phyloP scores from a whole-genome alignment of 148 eudicot genomes.

The Limonium bicolor region DNA sequence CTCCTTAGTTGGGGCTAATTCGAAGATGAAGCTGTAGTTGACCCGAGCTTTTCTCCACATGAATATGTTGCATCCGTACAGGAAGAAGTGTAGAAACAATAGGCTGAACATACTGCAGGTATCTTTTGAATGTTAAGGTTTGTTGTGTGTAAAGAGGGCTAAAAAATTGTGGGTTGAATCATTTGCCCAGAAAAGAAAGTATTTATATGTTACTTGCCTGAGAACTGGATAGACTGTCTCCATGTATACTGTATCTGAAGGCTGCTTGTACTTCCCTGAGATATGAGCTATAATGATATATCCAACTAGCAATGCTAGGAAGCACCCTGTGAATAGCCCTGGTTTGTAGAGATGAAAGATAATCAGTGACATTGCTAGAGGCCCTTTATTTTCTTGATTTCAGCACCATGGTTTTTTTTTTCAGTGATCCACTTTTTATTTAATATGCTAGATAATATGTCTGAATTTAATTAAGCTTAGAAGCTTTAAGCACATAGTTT shows the following conservation, averaged over 20 bases:
- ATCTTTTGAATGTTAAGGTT: no score
- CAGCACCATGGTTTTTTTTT: no score
- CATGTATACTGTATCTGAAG: constrained; percentile 61
- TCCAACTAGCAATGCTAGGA: constrained; percentile 69
- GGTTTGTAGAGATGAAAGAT: neutral
- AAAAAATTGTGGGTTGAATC: no score
- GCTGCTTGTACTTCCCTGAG: constrained; percentile 48
- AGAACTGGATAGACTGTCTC: constrained; percentile 90
- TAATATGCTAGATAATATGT: no score
- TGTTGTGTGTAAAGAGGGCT: no score
- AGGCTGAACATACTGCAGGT: constrained; percentile 81
- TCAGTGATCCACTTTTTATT: no score
- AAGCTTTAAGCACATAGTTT: no score
- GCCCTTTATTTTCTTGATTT: no score
- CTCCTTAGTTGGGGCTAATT: constrained; percentile 55
- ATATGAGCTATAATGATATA: constrained; percentile 83
- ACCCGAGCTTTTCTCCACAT: constrained; percentile 81
- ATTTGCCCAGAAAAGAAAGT: neutral
- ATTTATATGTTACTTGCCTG: constrained; percentile 40
- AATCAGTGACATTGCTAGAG: no score
- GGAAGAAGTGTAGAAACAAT: constrained; percentile 72
- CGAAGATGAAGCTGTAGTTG: constrained; percentile 88
- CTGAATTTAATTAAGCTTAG: no score
- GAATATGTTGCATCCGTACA: constrained; percentile 95
- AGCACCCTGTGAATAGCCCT: constrained; percentile 81